Evolutionary conservation across 176 grass and related monocot genomes (phyloP).

Genomic region (Alopecurus myosuroides): DNA sequence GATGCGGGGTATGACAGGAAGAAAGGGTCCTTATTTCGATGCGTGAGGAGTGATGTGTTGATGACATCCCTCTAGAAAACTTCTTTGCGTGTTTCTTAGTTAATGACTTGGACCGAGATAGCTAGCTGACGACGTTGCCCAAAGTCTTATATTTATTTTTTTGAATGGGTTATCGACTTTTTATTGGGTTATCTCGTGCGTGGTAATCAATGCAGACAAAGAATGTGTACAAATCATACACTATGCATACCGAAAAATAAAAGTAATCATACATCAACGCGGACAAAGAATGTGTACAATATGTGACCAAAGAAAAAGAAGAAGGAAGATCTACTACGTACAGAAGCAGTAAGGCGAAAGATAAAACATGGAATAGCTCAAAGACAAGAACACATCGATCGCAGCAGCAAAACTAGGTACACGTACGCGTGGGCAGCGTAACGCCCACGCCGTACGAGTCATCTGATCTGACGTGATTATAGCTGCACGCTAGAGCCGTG

Average conservation of each 20-base stretch:
- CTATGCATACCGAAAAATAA: constrained; percentile 12
- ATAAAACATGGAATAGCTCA: constrained; percentile 16
- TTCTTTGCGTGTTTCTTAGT: no score
- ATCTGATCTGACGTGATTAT: background rate
- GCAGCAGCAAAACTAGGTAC: constrained; percentile 43
- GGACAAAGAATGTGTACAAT: constrained; percentile 28
- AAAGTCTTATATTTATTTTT: no score
- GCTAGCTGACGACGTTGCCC: no score
- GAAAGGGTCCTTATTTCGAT: no score
- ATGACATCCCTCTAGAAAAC: no score
- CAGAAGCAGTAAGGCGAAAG: background rate
- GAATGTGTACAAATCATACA: constrained; percentile 24
- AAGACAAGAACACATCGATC: constrained; percentile 5
- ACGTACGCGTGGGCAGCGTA: background rate
- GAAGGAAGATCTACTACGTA: background rate
- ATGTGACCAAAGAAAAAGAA: background rate
- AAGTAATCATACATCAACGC: constrained; percentile 28
- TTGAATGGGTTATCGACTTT: no score
- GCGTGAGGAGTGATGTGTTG: no score
- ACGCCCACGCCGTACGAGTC: background rate
- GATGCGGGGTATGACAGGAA: no score
- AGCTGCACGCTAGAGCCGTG: constrained; percentile 31
- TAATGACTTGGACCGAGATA: no score
- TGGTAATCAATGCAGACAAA: no score
- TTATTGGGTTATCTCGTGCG: no score